A percentile compares a stretch with the other conserved stretches of the same genome.
These are phyloP conservation scores for Vaccinium myrtillus DNA, from an alignment of 148 eudicot species.

Conservation along the genomic window DNA sequence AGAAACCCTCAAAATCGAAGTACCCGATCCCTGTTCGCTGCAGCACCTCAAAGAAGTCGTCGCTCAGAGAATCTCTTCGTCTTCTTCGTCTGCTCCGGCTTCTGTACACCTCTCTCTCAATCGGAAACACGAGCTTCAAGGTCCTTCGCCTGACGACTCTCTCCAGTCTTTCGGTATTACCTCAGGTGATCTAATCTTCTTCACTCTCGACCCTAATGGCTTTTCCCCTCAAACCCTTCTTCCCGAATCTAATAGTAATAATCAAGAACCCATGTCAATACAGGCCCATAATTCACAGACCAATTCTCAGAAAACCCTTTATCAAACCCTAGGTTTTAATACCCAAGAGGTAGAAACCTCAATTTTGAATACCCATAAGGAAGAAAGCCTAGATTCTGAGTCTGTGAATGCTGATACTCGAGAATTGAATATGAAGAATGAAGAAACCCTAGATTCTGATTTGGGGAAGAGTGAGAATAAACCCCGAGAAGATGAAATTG, in stretches of 20 bases:
- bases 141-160: slow-evolving; percentile 14
- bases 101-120: slow-evolving; percentile 65
- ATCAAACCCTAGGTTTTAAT: background rate
- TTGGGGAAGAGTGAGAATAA: background rate
- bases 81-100: slow-evolving; percentile 29
- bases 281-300: background rate
- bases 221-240: background rate
- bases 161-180: slow-evolving; percentile 59
- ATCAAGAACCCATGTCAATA: background rate
- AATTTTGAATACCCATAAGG: background rate
- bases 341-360: background rate
- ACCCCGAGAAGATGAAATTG: background rate
- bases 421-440: background rate
- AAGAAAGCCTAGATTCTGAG: background rate
- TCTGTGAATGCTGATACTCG: background rate
- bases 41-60: slow-evolving; percentile 44
- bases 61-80: slow-evolving; percentile 28
- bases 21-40: slow-evolving; percentile 19
- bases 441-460: background rate
- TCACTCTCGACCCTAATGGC: slow-evolving; percentile 25
- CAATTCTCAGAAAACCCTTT: background rate
- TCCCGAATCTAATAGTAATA: background rate
- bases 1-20: slow-evolving; percentile 56
- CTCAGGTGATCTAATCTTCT: slow-evolving; percentile 79
- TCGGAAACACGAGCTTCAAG: slow-evolving; percentile 60